Evolutionary conservation across 2,329 filamentous ascomycete genomes (phyloP), one percentile per base, ranked within the genome.

Genomic region (Aspergillus clavatus): DNA sequence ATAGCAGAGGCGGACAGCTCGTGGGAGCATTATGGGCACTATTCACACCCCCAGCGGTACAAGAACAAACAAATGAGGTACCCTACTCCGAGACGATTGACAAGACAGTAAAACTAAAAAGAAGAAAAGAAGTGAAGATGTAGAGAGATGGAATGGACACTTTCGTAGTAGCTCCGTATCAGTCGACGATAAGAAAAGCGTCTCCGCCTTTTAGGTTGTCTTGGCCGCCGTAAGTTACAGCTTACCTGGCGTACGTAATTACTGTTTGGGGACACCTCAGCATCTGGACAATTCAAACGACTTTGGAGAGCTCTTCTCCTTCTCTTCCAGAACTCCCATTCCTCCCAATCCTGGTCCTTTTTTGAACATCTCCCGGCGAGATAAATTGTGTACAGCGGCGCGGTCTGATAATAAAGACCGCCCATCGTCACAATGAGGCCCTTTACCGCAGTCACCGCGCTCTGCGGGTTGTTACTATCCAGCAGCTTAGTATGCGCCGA

Each of bases 381-480:
- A 49, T 51, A 48, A 45, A 43, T 48, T 60, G 50, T 55, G 47
- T 49, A 37, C 45, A 53, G 50, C 50, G 48, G 58, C 50, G 61
- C 58, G 56, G 58, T 56, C 54, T 51, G 47, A 47, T 51, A 46
- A 49, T 18, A 19, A 46, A 50, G 52, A 52, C 52, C 56, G 50
- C 53, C 56, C 59, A 55, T 51, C 55, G 48, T 51, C 55, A 65
- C 51, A 44, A 73, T 72, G 70, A 70, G 63, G 63, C 59, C 68
- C 50, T 57, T 66, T 57, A 62, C 61, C 31, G 58, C 66, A 44
- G 51, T 59, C 53, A 56, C 63, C 45, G 59, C 68, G 57, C 60
- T 68, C 43, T 58, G 60, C 51, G 62, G 59, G 47, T 51, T 70
- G 42, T 51, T 65, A 33, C 57, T 65, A 45, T 63, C 62, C 47